A percentile compares a stretch with the other conserved stretches of the same genome.
phyloP scores from a whole-genome alignment of 805 yeast genomes.

The Tetrapisispora nanseiensis region DNA sequence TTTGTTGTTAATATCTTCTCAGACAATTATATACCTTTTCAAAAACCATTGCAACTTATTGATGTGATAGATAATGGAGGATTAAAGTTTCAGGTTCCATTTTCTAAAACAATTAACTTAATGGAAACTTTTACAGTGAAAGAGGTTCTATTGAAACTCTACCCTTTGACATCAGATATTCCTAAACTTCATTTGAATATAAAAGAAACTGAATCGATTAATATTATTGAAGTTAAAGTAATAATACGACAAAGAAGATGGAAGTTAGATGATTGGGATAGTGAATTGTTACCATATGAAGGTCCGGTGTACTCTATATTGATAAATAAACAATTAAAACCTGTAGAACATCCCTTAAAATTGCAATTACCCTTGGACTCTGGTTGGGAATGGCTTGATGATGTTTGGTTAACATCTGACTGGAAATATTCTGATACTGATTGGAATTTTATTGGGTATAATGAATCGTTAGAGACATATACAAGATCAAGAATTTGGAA shows the following conservation, averaged over 20 bases:
- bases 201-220: conserved; percentile 2
- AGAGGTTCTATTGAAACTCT: conserved; percentile 10
- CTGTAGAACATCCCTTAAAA: conserved; percentile 12
- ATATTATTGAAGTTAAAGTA: conserved; percentile 17
- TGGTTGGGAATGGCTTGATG: conserved; percentile 25
- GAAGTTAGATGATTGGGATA: conserved; percentile 17
- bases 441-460: conserved; percentile 19
- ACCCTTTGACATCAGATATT: conserved; percentile 7
- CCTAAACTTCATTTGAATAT: not conserved
- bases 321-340: not conserved
- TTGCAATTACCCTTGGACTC: conserved; percentile 10
- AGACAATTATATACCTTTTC: not conserved
- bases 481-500: conserved; percentile 23
- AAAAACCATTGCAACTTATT: not conserved
- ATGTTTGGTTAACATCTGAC: conserved; percentile 17
- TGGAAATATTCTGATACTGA: conserved; percentile 23
- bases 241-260: conserved; percentile 27
- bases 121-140: conserved; percentile 8
- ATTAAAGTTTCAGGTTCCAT: conserved; percentile 4
- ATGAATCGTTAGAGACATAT: conserved; percentile 19
- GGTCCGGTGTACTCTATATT: conserved; percentile 11
- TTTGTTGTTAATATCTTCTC: not conserved
- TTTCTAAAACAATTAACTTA: conserved; percentile 9
- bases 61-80: not conserved
- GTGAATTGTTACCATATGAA: conserved; percentile 20